Base-by-base conservation (phyloP, 2,329 filamentous ascomycete genomes). In the Niveomyces coronatus region DNA sequence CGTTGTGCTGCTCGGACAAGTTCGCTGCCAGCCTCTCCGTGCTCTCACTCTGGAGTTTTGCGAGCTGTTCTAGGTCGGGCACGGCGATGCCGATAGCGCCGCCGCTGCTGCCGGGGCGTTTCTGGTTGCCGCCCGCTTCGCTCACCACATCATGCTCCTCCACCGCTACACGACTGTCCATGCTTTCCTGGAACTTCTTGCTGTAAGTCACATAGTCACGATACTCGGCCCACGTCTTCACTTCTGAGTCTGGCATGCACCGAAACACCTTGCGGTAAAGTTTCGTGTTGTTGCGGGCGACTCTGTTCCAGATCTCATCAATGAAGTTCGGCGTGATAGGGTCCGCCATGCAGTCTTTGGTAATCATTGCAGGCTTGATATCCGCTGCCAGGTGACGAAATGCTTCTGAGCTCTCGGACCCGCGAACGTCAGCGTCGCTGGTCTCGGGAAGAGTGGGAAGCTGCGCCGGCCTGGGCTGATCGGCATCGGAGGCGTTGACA, bases 241-340 rank as follows among this genome's bases (percentile, higher is more conserved):
- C 91, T 53, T 95, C 86, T 36, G 80, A 95, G 56, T 98, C 91
- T 1, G 91, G 91, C 84, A 94, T 93, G 60, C 88, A 95, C 32
- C 88, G 79, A 66, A 98, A 98, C 8, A 98, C 89, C 44, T 83
- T 78, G 22, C 91, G 82, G 63, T 85, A 98, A 33, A 98, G 74
- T 55, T 87, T 89, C 3, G 91, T 98, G 57, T 98, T 98, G 65
- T 96, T 96, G 45, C 83, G 79, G 1, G 91, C 91, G 37, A 87
- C 79, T 14, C 78, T 72, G 47, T 82, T 79, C 93, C 93, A 98
- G 2, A 85, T 79, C 45, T 94, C 84, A 31, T 91, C 76, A 55
- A 85, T 84, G 60, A 98, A 98, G 2, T 71, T 65, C 38, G 85
- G 73, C 41, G 81, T 79, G 28, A 98, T 63, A 0, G 93, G 91